A percentile compares a stretch with the other conserved stretches of the same genome.
Evolutionary conservation across 164 flowering plant genomes (phyloP).

Genomic region (Platanus orientalis): DNA sequence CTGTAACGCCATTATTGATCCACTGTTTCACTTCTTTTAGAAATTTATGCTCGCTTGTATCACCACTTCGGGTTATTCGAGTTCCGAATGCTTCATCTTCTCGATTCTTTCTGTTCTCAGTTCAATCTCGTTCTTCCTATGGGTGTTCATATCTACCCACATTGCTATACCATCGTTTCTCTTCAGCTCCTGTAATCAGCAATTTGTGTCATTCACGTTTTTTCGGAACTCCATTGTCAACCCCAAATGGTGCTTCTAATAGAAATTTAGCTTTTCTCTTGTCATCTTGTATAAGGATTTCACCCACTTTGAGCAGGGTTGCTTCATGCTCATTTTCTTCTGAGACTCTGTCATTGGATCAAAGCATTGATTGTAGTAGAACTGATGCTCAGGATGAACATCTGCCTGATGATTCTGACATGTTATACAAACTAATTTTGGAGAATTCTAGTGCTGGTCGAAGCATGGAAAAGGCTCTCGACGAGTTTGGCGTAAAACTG

Average conservation of each 20-base stretch:
- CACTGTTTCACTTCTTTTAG: background rate
- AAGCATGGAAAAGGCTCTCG: slow-evolving; percentile 65
- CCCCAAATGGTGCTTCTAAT: background rate
- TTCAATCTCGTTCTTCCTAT: background rate
- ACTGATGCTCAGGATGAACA: background rate
- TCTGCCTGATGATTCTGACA: slow-evolving; percentile 26
- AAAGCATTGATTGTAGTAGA: slow-evolving; percentile 1
- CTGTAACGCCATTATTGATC: background rate
- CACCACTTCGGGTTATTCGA: background rate
- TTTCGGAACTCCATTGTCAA: background rate
- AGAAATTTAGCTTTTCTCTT: background rate
- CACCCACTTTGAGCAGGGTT: background rate
- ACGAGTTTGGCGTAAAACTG: slow-evolving; percentile 32
- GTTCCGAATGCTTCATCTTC: slow-evolving; percentile 2
- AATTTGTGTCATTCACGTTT: background rate
- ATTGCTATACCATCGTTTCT: background rate
- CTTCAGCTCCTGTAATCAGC: background rate
- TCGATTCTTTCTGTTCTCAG: background rate
- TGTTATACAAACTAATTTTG: slow-evolving; percentile 34
- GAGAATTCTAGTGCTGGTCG: slow-evolving; percentile 32
- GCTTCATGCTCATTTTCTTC: slow-evolving; percentile 7
- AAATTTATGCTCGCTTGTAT: background rate
- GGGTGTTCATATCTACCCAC: background rate
- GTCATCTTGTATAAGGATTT: background rate
- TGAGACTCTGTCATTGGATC: background rate